phyloP scores from a whole-genome alignment of 495 filamentous ascomycete genomes.

The Penicillium ochrochloron region DNA sequence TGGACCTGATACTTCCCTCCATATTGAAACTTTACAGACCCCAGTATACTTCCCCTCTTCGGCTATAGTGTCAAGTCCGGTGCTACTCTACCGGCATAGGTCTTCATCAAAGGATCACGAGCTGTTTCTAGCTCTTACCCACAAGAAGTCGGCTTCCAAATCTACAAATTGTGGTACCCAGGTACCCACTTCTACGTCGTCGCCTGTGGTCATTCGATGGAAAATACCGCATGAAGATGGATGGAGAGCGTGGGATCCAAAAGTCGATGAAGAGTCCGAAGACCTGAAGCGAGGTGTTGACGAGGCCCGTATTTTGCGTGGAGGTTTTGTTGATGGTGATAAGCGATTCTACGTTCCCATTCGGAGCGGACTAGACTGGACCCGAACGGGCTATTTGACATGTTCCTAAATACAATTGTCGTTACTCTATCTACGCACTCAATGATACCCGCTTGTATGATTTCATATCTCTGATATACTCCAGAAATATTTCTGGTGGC shows the following conservation, averaged over 20 bases:
- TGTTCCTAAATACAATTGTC: background rate
- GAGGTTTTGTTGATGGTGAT: slow-evolving; percentile 9
- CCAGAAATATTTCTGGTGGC: background rate
- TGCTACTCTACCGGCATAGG: background rate
- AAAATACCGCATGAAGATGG: background rate
- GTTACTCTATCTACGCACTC: too few relatives aligned
- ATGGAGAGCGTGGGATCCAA: background rate
- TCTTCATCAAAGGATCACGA: background rate
- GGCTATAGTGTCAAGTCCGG: background rate
- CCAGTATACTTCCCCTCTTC: background rate
- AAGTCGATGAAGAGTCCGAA: background rate
- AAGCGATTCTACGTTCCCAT: slow-evolving; percentile 4
- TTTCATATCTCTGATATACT: background rate
- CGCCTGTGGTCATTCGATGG: background rate
- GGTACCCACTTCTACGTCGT: background rate
- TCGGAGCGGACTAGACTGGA: slow-evolving; percentile 10
- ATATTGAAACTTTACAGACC: background rate
- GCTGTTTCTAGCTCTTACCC: background rate
- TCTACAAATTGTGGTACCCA: background rate
- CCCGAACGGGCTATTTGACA: background rate
- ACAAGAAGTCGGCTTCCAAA: background rate
- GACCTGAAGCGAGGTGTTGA: slow-evolving; percentile 11
- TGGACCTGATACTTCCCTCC: background rate
- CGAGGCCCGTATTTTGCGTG: slow-evolving; percentile 1
- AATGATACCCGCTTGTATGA: too few relatives aligned